Base-by-base conservation (phyloP, 257 asterid genomes). In the Ocimum tenuiflorum region DNA sequence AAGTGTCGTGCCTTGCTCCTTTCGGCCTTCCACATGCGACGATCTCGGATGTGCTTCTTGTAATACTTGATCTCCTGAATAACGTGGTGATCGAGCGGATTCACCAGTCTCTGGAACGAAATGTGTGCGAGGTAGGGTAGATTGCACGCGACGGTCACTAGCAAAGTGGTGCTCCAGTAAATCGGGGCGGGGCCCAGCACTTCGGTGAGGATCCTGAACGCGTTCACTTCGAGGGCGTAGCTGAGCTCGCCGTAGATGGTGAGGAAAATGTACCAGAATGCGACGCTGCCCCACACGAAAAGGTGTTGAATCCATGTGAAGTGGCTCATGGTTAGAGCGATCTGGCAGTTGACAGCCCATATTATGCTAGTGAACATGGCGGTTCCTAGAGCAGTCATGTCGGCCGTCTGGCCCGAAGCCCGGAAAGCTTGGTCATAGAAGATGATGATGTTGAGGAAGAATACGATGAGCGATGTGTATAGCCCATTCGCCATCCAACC, bases 401-500 rank as follows among this genome's bases (percentile, higher is more conserved):
- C 99, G 6, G 97, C 94, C 0, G 97, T 92, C 71, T 92, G 96
- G 57, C 99, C 99, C 14, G 79, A 85, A 1, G 74, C 63, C 0
- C 91, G 91, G 89, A 92, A 92, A 20, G 99, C 91, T 74, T 92
- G 99, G 70, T 87, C 88, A 31, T 83, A 77, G 49, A 80, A 92
- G 75, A 92, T 88, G 74, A 84, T 79, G 49, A 89, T 72, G 72
- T 80, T 87, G 69, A 89, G 87, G 86, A 86, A 86, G 78, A 92
- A 92, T 12, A 89, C 67, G 48, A 86, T 61, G 66, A 92, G 68
- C 39, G 99, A 89, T 18, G 96, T 66, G 43, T 89, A 92, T 76
- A 89, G 80, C 18, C 94, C 99, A 1, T 92, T 92, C 9, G 77
- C 95, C 95, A 92, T 85, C 99, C 99, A 92, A 56, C 96, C 99